Base-by-base conservation (phyloP, 805 yeast genomes). In the Nakazawaea wickerhamii region DNA sequence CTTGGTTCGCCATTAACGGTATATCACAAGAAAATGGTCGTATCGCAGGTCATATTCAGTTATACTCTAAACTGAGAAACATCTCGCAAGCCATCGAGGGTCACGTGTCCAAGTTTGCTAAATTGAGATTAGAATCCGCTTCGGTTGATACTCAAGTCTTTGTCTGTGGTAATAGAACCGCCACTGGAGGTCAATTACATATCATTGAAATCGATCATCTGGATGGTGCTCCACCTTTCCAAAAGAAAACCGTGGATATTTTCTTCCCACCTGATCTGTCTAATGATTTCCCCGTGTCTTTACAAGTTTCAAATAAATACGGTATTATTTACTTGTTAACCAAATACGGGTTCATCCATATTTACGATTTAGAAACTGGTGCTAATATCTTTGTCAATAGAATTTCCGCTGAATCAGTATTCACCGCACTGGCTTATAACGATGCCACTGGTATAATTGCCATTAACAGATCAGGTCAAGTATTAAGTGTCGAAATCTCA, bases 11-110 rank as follows among this genome's bases (percentile, higher is more conserved):
- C 18, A 76, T 90, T 44, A 88, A 87, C 48, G 99, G 99, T 55
- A 89, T 93, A 57, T 82, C 95, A 26, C 96, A 89, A 65, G 96
- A 88, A 59, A 83, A 84, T 53, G 95, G 95, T 50, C 79, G 95
- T 55, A 87, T 93, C 52, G 96, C 88, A 26, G 99, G 99, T 59
- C 95, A 87, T 65, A 85, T 91, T 60, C 99, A 93, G 70, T 77
- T 93, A 49, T 93, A 70, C 66, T 84, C 95, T 47, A 84, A 83
- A 60, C 79, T 82, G 41, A 81, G 98, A 67, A 84, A 85, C 58
- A 86, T 91, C 30, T 90, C 97, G 11, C 99, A 93, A 68, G 90
- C 95, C 17, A 87, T 93, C 54, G 98, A 93, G 59, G 99, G 99
- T 55, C 99, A 93, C 64, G 98, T 95, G 43, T 93, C 95, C 46